These are phyloP conservation scores for Saccharomycopsis babjevae DNA, from an alignment of 805 yeast species.

Conservation along the genomic window DNA sequence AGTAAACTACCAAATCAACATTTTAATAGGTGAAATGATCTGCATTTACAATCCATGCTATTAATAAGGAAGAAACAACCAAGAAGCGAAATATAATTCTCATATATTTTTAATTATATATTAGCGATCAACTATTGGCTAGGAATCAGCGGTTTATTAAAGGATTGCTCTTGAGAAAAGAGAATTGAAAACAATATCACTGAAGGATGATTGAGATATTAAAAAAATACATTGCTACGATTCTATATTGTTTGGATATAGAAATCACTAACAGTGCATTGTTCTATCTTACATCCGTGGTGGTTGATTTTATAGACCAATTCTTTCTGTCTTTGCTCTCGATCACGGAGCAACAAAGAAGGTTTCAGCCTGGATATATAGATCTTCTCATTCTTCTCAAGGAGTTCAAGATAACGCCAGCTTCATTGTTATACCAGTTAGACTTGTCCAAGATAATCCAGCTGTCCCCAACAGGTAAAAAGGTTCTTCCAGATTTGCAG, in stretches of 20 bases:
- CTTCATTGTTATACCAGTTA: slow-evolving; percentile 7
- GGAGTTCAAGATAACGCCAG: slow-evolving; percentile 6
- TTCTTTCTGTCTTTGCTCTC: slow-evolving; percentile 4
- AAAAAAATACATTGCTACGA: slow-evolving; percentile 10
- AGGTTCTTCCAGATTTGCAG: neutral
- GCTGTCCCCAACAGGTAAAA: slow-evolving; percentile 1
- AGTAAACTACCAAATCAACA: no score
- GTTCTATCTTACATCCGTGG: slow-evolving; percentile 10
- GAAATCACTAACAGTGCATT: slow-evolving; percentile 8
- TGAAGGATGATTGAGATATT: slow-evolving; percentile 13
- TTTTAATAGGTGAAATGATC: no score
- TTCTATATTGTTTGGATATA: slow-evolving; percentile 11
- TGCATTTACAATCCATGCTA: no score
- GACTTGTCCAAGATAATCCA: slow-evolving; percentile 5
- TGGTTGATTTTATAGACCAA: slow-evolving; percentile 11
- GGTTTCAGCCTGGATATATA: slow-evolving; percentile 15
- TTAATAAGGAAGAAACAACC: no score
- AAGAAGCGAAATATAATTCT: no score
- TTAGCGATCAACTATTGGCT: no score
- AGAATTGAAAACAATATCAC: no score
- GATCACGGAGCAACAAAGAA: slow-evolving; percentile 14
- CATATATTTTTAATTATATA: no score
- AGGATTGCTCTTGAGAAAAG: no score
- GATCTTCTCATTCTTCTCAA: slow-evolving; percentile 11
- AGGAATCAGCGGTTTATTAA: no score